Evolutionary conservation across 2,329 filamentous ascomycete genomes (phyloP).

Genomic region (Penicillium sp.): DNA sequence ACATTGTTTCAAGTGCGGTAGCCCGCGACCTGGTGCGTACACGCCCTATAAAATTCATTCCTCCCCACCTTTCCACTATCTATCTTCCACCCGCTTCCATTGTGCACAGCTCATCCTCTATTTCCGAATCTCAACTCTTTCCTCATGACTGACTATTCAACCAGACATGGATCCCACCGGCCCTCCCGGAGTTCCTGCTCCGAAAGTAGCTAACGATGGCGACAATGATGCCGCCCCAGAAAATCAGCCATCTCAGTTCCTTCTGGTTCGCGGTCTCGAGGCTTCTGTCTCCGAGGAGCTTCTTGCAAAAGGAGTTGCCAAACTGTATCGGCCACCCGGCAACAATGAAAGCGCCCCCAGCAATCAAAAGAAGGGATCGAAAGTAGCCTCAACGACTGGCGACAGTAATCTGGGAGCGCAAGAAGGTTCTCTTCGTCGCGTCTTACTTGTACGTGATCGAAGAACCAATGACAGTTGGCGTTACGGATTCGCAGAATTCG

Average conservation of each 20-base stretch:
- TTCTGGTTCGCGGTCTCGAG: slow-evolving; percentile 71
- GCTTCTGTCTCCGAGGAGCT: slow-evolving; percentile 69
- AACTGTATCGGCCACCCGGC: slow-evolving; percentile 63
- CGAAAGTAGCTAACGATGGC: slow-evolving; percentile 51
- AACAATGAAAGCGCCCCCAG: slow-evolving; percentile 32
- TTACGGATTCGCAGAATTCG: slow-evolving; percentile 83
- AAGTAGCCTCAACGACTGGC: slow-evolving; percentile 56
- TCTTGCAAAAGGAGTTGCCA: slow-evolving; percentile 69
- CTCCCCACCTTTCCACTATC: not conserved
- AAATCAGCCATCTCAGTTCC: slow-evolving; percentile 68
- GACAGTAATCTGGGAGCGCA: slow-evolving; percentile 67
- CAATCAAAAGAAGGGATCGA: slow-evolving; percentile 48
- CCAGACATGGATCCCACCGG: slow-evolving; percentile 30
- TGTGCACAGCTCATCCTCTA: too few species aligned
- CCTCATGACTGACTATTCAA: slow-evolving; percentile 13
- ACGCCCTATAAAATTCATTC: not conserved
- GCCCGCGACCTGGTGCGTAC: slow-evolving; percentile 52
- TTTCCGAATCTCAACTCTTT: not conserved
- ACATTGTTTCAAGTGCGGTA: slow-evolving; percentile 60
- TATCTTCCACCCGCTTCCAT: not conserved
- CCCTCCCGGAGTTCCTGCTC: slow-evolving; percentile 40
- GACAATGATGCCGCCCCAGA: slow-evolving; percentile 57
- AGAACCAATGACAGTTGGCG: slow-evolving; percentile 70
- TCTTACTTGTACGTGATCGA: slow-evolving; percentile 73
- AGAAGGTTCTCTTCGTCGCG: slow-evolving; percentile 70